phyloP scores from a whole-genome alignment of 805 yeast species.

The Wickerhamomyces alni region DNA sequence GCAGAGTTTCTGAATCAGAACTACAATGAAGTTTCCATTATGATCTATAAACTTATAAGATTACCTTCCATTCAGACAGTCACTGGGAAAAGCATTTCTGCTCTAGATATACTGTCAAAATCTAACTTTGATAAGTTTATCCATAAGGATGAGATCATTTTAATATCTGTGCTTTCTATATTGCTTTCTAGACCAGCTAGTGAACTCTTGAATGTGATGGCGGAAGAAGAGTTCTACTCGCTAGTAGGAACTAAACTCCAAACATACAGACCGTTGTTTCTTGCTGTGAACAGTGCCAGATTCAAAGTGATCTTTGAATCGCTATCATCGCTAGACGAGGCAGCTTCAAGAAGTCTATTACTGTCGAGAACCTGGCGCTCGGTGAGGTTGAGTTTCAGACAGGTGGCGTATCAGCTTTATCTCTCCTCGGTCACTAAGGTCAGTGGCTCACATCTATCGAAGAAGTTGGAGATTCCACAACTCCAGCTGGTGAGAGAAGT shows the following conservation, averaged over 20 bases:
- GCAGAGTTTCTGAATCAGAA: slow-evolving; percentile 19
- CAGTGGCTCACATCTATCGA: slow-evolving; percentile 12
- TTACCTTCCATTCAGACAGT: slow-evolving; percentile 14
- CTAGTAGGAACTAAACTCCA: slow-evolving; percentile 18
- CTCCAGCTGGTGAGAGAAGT: slow-evolving; percentile 12
- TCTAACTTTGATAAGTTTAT: slow-evolving; percentile 16
- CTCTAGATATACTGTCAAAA: slow-evolving; percentile 13
- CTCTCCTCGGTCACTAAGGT: slow-evolving; percentile 24
- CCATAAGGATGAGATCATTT: slow-evolving; percentile 16
- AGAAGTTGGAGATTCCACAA: slow-evolving; percentile 12
- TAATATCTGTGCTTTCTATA: slow-evolving; percentile 16
- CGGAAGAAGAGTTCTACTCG: slow-evolving; percentile 12
- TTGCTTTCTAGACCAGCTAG: slow-evolving; percentile 12
- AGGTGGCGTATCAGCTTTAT: slow-evolving; percentile 26
- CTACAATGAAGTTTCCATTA: slow-evolving; percentile 14
- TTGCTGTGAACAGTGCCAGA: slow-evolving; percentile 20
- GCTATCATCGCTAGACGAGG: slow-evolving; percentile 12
- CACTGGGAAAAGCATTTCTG: slow-evolving; percentile 12
- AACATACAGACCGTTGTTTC: slow-evolving; percentile 18
- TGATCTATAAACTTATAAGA: slow-evolving; percentile 9
- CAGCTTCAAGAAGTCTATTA: slow-evolving; percentile 2
- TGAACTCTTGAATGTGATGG: slow-evolving; percentile 12
- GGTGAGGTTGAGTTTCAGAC: slow-evolving; percentile 22
- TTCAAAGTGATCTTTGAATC: slow-evolving; percentile 17
- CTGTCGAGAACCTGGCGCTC: slow-evolving; percentile 21